These are phyloP conservation scores for Metschnikowia kofuensis DNA, from an alignment of 805 yeast species.

Conservation along the genomic window DNA sequence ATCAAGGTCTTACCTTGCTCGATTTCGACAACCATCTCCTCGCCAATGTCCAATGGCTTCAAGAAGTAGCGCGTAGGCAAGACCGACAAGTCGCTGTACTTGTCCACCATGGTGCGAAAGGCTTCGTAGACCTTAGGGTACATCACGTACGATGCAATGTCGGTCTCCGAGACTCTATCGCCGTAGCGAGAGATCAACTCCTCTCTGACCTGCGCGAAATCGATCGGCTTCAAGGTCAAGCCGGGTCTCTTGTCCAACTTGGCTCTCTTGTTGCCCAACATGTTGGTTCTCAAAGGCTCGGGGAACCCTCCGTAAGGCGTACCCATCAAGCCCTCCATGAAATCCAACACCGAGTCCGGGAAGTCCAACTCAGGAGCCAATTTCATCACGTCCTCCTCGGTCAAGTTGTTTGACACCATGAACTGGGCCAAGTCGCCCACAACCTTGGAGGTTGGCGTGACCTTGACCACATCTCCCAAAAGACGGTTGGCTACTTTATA, in stretches of 20 bases:
- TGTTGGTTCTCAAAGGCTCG: conserved; percentile 92
- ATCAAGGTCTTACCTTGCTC: conserved; percentile 94
- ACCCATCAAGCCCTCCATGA: conserved; percentile 99
- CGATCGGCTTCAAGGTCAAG: conserved; percentile 79
- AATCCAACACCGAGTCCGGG: conserved; percentile 98
- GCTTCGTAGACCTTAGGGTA: conserved; percentile 96
- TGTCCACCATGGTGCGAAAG: conserved; percentile 67
- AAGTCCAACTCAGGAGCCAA: conserved; percentile 90
- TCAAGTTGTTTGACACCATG: conserved; percentile 93
- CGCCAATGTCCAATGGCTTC: conserved; percentile 82
- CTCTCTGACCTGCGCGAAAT: conserved; percentile 65
- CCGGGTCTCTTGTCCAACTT: conserved; percentile 92
- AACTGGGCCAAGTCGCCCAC: conserved; percentile 99
- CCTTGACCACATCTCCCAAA: conserved; percentile 96
- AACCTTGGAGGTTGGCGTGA: conserved; percentile 99
- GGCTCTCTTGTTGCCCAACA: conserved; percentile 88
- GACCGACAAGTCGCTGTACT: conserved; percentile 90
- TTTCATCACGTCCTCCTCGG: conserved; percentile 78
- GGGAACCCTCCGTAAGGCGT: conserved; percentile 99
- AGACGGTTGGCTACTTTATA: conserved; percentile 87
- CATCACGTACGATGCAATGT: conserved; percentile 95
- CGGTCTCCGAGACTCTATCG: conserved; percentile 68
- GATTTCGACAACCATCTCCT: conserved; percentile 84
- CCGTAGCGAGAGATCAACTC: conserved; percentile 79
- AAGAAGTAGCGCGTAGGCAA: conserved; percentile 91